These are phyloP conservation scores for Gaertneriomyces sp. DNA, from an alignment of 192 early-diverging fungal genomes.

Conservation along the genomic window DNA sequence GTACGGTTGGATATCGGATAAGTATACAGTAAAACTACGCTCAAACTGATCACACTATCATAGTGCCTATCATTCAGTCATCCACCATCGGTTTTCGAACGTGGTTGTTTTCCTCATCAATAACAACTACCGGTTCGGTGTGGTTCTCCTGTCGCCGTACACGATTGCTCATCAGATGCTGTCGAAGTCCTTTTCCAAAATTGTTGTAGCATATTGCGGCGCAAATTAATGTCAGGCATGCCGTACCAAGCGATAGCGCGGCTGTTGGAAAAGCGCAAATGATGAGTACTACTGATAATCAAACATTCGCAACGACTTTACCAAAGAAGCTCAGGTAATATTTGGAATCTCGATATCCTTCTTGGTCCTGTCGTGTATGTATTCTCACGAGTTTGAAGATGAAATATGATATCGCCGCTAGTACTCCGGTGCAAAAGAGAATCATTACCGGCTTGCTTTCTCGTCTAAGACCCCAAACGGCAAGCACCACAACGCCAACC, in stretches of 20 bases:
- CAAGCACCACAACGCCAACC: conserved; percentile 54
- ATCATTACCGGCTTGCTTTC: conserved; percentile 59
- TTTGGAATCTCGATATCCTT: conserved; percentile 37
- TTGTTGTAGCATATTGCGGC: conserved; percentile 60
- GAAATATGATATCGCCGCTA: conserved; percentile 63
- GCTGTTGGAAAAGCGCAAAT: conserved; percentile 1
- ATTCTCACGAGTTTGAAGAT: conserved; percentile 65
- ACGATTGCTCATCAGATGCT: conserved; percentile 38
- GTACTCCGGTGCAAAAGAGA: conserved; percentile 54
- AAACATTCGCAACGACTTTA: conserved; percentile 9
- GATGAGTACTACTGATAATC: no score
- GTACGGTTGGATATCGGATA: no score
- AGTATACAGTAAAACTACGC: no score
- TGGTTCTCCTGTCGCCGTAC: no score
- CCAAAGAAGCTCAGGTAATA: conserved; percentile 51
- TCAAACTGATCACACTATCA: no score
- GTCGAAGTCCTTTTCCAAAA: conserved; percentile 69
- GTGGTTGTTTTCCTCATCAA: no score
- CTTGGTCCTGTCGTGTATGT: conserved; percentile 30
- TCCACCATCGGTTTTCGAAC: no score
- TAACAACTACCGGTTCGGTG: no score
- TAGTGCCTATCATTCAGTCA: no score
- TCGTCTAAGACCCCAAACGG: conserved; percentile 63
- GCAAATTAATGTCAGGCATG: conserved; percentile 50
- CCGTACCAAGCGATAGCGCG: conserved; percentile 27